Percentiles rank a stretch among this genome's conserved stretches.
phyloP scores from a whole-genome alignment of 352 stramenopile genomes.

The Phytophthora sojae region DNA sequence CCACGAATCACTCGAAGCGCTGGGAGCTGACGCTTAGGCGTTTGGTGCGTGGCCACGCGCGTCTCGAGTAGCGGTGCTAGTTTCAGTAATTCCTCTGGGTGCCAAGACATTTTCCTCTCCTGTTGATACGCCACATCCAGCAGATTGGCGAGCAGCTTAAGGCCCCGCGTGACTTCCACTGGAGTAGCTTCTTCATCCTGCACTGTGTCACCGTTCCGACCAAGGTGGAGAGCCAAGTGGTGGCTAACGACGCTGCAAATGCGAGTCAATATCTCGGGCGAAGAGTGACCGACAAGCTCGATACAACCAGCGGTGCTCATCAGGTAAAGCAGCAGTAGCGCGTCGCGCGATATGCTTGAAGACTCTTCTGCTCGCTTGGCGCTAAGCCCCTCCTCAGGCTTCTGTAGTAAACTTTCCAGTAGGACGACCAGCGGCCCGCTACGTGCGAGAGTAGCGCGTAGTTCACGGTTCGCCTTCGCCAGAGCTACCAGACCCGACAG shows the following conservation, averaged over 20 bases:
- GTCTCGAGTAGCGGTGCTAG: constrained; percentile 42
- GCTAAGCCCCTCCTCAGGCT: not conserved
- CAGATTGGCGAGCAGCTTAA: constrained; percentile 64
- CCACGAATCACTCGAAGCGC: constrained; percentile 52
- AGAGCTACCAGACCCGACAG: constrained; percentile 49
- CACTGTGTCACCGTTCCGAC: not conserved
- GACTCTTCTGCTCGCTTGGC: constrained; percentile 1
- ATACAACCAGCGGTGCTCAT: constrained; percentile 30
- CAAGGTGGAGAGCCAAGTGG: constrained; percentile 7
- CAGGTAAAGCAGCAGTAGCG: constrained; percentile 34
- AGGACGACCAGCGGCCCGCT: constrained; percentile 37
- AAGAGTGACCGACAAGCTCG: constrained; percentile 21
- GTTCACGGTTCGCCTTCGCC: constrained; percentile 41
- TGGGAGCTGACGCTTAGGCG: constrained; percentile 52
- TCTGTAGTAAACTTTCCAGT: constrained; percentile 39
- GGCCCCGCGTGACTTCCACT: constrained; percentile 29
- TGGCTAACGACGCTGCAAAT: constrained; percentile 17
- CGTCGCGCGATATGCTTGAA: constrained; percentile 25
- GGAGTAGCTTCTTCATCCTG: constrained; percentile 19
- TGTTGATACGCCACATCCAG: constrained; percentile 41
- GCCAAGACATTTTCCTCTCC: constrained; percentile 33
- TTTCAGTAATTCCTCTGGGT: constrained; percentile 35
- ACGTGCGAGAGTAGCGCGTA: constrained; percentile 38
- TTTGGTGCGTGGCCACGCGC: constrained; percentile 44
- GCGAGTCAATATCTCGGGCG: constrained; percentile 20